phyloP scores from a whole-genome alignment of 2,329 filamentous ascomycete genomes.

The Aspergillus sp. region DNA sequence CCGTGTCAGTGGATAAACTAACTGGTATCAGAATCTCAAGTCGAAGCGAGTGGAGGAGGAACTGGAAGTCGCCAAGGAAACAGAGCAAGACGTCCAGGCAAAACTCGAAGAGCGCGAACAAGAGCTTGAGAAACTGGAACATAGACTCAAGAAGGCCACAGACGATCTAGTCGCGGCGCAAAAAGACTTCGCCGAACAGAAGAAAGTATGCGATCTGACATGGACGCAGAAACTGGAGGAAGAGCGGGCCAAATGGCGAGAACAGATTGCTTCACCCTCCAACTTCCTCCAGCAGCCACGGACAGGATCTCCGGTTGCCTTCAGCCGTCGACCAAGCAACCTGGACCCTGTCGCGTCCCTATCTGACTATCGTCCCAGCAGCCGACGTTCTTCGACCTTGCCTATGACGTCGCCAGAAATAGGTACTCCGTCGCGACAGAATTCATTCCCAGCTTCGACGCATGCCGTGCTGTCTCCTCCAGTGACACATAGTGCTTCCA shows the following conservation, averaged over 20 bases:
- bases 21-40: conserved; percentile 57
- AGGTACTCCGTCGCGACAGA: conserved; percentile 46
- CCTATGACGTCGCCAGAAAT: conserved; percentile 35
- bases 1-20: not conserved
- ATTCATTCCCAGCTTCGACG: conserved; percentile 40
- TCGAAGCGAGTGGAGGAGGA: conserved; percentile 75
- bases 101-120: conserved; percentile 64
- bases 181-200: conserved; percentile 58
- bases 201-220: conserved; percentile 57
- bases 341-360: conserved; percentile 39
- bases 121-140: conserved; percentile 50
- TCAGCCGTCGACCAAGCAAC: conserved; percentile 38
- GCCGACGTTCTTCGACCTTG: conserved; percentile 41
- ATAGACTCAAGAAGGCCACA: conserved; percentile 52
- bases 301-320: conserved; percentile 43
- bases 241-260: conserved; percentile 60
- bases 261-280: conserved; percentile 41
- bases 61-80: conserved; percentile 62
- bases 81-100: conserved; percentile 46
- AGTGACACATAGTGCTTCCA: conserved; percentile 21
- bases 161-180: conserved; percentile 60
- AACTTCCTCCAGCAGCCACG: conserved; percentile 36
- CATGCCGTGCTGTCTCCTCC: conserved; percentile 29
- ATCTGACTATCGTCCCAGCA: conserved; percentile 37
- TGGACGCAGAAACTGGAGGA: conserved; percentile 62